These are phyloP conservation scores for Parachlorella kessleri DNA, from an alignment of 139 green algal species.

Conservation along the genomic window DNA sequence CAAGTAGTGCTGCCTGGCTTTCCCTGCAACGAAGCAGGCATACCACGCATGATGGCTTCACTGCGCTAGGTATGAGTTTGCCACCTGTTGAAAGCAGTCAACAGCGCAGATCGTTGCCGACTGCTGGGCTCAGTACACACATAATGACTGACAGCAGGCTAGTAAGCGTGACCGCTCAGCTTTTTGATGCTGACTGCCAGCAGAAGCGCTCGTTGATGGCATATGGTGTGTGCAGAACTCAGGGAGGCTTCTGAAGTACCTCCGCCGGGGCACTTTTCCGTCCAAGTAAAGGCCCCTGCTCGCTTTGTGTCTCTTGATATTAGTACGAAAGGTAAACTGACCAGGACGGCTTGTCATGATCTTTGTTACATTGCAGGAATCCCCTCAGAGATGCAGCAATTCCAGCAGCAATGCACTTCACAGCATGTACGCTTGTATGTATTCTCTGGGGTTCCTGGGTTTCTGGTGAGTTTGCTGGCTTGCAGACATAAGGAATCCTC, in stretches of 20 bases:
- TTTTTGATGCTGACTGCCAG: background rate
- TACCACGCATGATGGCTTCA: background rate
- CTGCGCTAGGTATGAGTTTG: background rate
- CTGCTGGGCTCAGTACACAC: too few species aligned
- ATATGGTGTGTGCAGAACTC: background rate
- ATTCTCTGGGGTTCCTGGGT: too few species aligned
- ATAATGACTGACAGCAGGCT: background rate
- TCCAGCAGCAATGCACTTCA: background rate
- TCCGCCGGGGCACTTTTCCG: background rate
- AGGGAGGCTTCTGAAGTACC: background rate
- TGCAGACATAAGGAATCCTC: too few species aligned
- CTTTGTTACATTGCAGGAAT: too few species aligned
- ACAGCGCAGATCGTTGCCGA: too few species aligned
- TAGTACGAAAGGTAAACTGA: background rate
- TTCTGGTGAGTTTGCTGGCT: too few species aligned
- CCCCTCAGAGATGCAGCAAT: background rate
- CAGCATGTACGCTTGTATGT: background rate
- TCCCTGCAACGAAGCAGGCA: background rate
- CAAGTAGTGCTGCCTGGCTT: background rate
- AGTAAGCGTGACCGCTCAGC: too few species aligned
- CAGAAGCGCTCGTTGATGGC: background rate
- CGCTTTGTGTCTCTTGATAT: background rate
- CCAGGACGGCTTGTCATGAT: too few species aligned
- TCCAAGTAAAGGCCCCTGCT: background rate
- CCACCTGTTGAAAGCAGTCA: too few species aligned